Evolutionary conservation across 148 eudicot species (phyloP).

Genomic region (Rhododendron kiyosumense): DNA sequence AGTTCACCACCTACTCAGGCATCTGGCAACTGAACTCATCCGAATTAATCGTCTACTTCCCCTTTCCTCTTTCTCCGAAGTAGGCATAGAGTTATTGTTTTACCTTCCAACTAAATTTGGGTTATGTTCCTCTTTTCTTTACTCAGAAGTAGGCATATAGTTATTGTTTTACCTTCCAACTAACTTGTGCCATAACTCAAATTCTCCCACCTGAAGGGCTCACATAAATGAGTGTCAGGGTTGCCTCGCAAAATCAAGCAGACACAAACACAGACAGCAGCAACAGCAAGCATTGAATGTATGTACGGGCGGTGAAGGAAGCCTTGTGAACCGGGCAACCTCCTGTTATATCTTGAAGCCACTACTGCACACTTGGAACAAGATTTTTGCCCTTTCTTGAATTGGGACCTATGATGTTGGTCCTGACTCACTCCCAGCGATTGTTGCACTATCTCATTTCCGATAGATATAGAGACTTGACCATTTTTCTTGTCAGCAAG

Average conservation of each 20-base stretch:
- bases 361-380: slow-evolving; percentile 68
- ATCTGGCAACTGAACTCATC: background rate
- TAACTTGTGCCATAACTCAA: slow-evolving; percentile 54
- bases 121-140: background rate
- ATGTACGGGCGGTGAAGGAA: slow-evolving; percentile 68
- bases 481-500: slow-evolving; percentile 30
- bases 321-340: slow-evolving; percentile 39
- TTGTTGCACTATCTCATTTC: slow-evolving; percentile 24
- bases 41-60: background rate
- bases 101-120: background rate
- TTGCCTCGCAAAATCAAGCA: slow-evolving; percentile 58
- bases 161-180: background rate
- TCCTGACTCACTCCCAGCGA: background rate
- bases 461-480: slow-evolving; percentile 36
- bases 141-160: background rate
- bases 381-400: slow-evolving; percentile 24
- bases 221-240: slow-evolving; percentile 33
- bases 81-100: background rate
- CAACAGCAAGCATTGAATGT: slow-evolving; percentile 78
- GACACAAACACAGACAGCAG: slow-evolving; percentile 91
- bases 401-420: background rate
- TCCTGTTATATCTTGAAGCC: slow-evolving; percentile 31
- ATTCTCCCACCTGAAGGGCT: slow-evolving; percentile 62
- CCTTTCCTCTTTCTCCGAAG: background rate
- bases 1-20: background rate